Evolutionary conservation across 805 yeast genomes (phyloP).

Genomic region (Teunomyces tritomae): DNA sequence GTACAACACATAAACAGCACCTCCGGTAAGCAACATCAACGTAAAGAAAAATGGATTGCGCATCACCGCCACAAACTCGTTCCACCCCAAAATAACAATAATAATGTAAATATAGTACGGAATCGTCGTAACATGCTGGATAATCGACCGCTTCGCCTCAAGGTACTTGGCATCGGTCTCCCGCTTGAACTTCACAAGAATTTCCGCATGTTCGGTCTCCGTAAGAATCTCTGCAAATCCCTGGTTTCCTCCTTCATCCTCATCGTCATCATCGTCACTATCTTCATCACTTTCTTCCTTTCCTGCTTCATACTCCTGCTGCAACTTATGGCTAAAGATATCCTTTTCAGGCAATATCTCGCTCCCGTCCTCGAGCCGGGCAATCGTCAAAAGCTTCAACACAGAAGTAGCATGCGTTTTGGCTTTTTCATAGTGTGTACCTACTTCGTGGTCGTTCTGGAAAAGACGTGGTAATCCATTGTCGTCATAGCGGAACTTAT

Average conservation of each 20-base stretch:
- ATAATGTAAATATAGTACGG: slow-evolving; percentile 80
- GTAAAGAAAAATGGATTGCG: slow-evolving; percentile 83
- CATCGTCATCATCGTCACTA: slow-evolving; percentile 25
- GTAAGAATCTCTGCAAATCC: background rate
- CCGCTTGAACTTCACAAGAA: slow-evolving; percentile 61
- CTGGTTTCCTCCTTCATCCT: slow-evolving; percentile 26
- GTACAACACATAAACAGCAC: slow-evolving; percentile 65
- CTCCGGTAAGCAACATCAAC: slow-evolving; percentile 53
- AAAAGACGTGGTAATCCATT: slow-evolving; percentile 81
- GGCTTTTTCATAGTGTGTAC: slow-evolving; percentile 58
- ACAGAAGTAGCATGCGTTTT: slow-evolving; percentile 53
- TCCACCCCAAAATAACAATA: slow-evolving; percentile 85
- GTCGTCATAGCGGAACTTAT: slow-evolving; percentile 75
- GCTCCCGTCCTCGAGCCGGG: slow-evolving; percentile 44
- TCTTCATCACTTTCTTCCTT: slow-evolving; percentile 21
- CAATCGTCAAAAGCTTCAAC: slow-evolving; percentile 54
- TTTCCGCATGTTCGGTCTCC: slow-evolving; percentile 30
- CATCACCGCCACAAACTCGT: slow-evolving; percentile 84
- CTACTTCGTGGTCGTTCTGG: slow-evolving; percentile 72
- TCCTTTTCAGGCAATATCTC: slow-evolving; percentile 61
- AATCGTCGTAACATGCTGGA: slow-evolving; percentile 72
- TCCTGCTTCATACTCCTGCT: slow-evolving; percentile 21
- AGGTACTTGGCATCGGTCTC: slow-evolving; percentile 76
- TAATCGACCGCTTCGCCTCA: slow-evolving; percentile 85
- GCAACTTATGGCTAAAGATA: slow-evolving; percentile 29